Conservation (phyloP, 192 early-diverging fungal species). For the Backusella westeae region DNA sequence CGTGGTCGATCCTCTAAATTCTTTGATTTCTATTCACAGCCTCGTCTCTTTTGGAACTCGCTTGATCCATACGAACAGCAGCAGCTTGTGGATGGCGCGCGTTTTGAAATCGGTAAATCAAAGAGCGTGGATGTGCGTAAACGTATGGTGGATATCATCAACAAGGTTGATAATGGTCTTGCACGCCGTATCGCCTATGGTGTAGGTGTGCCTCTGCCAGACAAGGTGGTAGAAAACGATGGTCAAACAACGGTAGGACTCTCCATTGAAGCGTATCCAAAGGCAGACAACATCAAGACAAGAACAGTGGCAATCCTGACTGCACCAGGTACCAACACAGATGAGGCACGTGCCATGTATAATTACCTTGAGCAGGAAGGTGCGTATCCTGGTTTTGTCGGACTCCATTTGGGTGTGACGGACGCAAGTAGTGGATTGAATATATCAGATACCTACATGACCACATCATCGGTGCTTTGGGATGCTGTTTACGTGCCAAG, state of each 20-base stretch:
- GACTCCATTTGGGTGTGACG: neutral
- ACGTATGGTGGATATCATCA: conserved; percentile 23
- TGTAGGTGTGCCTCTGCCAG: conserved; percentile 9
- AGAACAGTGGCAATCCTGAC: conserved; percentile 24
- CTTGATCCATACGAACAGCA: conserved; percentile 25
- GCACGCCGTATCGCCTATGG: conserved; percentile 18
- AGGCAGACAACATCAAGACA: conserved; percentile 17
- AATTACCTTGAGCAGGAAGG: conserved; percentile 16
- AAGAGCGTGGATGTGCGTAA: conserved; percentile 17
- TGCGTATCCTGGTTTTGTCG: conserved; percentile 15
- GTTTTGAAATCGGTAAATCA: conserved; percentile 36
- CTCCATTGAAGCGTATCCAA: conserved; percentile 25
- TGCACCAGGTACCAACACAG: conserved; percentile 12
- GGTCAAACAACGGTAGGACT: conserved; percentile 16
- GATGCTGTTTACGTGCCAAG: conserved; percentile 30
- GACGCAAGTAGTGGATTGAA: neutral
- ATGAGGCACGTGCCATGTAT: conserved; percentile 18
- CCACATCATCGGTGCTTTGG: conserved; percentile 20
- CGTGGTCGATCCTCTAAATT: conserved; percentile 23
- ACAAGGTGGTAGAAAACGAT: neutral
- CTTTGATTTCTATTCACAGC: conserved; percentile 25
- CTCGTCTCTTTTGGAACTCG: conserved; percentile 39
- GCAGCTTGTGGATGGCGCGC: conserved; percentile 34
- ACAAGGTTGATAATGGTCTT: conserved; percentile 22
- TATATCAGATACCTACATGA: conserved; percentile 14